A percentile compares a stretch with the other conserved stretches of the same genome.
Conservation (phyloP, 139 green algal species). For the Edaphochlamys debaryana region DNA sequence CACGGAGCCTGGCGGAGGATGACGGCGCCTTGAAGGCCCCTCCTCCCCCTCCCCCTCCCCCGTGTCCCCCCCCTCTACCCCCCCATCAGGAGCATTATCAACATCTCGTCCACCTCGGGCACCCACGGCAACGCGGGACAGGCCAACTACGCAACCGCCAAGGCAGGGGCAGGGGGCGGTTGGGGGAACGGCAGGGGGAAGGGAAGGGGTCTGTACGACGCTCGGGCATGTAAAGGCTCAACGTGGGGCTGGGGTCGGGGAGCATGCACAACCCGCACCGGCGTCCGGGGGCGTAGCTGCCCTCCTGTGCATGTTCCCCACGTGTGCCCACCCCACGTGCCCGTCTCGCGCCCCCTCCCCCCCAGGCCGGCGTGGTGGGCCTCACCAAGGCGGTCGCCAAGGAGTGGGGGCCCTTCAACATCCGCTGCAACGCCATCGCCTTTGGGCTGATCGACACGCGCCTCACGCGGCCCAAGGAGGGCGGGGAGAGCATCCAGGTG, state of each 20-base stretch:
- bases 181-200: background rate
- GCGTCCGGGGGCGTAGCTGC: no score
- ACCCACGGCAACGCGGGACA: slow-evolving; percentile 78
- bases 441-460: slow-evolving; percentile 86
- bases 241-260: no score
- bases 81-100: slow-evolving; percentile 81
- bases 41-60: no score
- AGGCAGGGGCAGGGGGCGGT: slow-evolving; percentile 25
- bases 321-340: background rate
- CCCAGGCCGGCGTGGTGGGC: slow-evolving; percentile 77
- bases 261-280: no score
- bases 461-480: slow-evolving; percentile 74
- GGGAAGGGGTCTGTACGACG: no score
- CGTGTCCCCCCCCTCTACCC: background rate
- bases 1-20: no score
- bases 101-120: slow-evolving; percentile 82
- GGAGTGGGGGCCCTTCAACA: slow-evolving; percentile 85
- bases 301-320: no score
- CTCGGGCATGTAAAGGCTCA: no score
- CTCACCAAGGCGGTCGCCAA: slow-evolving; percentile 83
- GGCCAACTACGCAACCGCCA: slow-evolving; percentile 75
- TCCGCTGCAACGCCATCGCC: slow-evolving; percentile 85
- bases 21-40: no score
- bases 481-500: slow-evolving; percentile 61
- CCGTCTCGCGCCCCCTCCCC: background rate